These are phyloP conservation scores for Exobasidium rhododendri DNA, from an alignment of 1,284 basidiomycete genomes.

Conservation along the genomic window DNA sequence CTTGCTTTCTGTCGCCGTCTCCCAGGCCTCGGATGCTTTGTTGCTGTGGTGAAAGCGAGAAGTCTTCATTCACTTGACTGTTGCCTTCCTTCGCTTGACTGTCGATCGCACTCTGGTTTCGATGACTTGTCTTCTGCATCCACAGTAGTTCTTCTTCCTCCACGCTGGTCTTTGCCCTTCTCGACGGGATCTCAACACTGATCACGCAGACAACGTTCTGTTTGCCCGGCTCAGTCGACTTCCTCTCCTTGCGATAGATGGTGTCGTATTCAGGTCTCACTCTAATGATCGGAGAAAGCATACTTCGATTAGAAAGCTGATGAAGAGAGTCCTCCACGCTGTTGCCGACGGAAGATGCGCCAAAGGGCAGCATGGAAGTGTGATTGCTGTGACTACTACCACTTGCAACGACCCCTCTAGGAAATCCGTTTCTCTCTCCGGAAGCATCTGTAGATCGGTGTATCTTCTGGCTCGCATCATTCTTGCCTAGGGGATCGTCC, in stretches of 20 bases:
- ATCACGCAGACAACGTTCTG: constrained; percentile 81
- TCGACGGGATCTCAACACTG: constrained; percentile 77
- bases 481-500: constrained; percentile 2
- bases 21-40: not conserved
- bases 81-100: not conserved
- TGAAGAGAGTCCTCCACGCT: not conserved
- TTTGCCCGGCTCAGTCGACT: constrained; percentile 59
- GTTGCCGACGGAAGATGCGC: not conserved
- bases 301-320: constrained; percentile 46
- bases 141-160: constrained; percentile 2
- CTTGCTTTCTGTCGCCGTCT: not conserved
- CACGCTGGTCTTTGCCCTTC: constrained; percentile 58
- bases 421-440: not conserved
- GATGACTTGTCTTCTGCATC: not conserved
- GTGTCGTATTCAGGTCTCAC: constrained; percentile 82
- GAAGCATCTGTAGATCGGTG: not conserved
- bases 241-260: constrained; percentile 63
- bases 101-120: not conserved
- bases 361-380: not conserved
- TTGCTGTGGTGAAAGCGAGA: not conserved
- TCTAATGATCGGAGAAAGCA: constrained; percentile 81
- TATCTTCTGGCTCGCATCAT: not conserved
- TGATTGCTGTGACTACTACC: not conserved
- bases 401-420: not conserved
- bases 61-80: not conserved